Percentiles rank a stretch among this genome's conserved stretches.
phyloP scores from a whole-genome alignment of 169 alveolate species.

The Cryptosporidium viatorum region DNA sequence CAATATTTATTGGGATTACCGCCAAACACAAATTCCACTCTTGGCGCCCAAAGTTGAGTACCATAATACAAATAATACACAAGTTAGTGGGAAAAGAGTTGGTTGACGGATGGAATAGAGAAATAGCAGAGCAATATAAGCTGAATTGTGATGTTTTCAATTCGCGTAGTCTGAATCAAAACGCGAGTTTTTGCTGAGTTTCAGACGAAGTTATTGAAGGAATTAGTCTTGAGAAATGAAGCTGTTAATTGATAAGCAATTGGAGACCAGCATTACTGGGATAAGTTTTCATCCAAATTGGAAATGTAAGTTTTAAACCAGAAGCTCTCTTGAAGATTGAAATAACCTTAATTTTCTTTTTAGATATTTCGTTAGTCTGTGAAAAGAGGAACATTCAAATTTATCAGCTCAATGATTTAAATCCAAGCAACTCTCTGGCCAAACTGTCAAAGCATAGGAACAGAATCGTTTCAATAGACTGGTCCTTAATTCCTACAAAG shows the following conservation, averaged over 20 bases:
- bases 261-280: constrained; percentile 29
- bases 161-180: neutral
- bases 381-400: constrained; percentile 23
- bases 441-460: constrained; percentile 45
- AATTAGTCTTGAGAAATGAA: constrained; percentile 5
- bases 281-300: constrained; percentile 48
- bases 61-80: neutral
- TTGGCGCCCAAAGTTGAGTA: neutral
- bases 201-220: neutral
- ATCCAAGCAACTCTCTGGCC: neutral
- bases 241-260: neutral
- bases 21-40: neutral
- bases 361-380: constrained; percentile 35
- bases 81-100: neutral
- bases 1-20: neutral
- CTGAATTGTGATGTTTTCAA: neutral
- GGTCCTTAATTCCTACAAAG: constrained; percentile 19
- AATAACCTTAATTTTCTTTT: neutral
- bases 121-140: neutral
- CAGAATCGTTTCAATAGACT: constrained; percentile 32
- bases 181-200: neutral
- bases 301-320: constrained; percentile 42
- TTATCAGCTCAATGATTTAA: neutral
- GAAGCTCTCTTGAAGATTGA: neutral
- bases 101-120: neutral